phyloP scores from a whole-genome alignment of 129 eudicot genomes.

The Escallonia herrerae region DNA sequence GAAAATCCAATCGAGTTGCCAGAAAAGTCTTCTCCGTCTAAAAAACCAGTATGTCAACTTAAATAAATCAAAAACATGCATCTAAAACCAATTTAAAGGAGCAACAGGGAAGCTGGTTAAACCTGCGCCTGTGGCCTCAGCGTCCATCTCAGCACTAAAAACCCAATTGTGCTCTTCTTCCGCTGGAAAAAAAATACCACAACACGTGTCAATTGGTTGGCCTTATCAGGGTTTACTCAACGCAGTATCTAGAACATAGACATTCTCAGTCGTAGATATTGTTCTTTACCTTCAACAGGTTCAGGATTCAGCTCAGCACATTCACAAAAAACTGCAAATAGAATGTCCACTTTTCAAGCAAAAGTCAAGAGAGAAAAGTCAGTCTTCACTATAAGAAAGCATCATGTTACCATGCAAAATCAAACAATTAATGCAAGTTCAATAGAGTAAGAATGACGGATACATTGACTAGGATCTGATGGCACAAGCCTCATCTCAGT shows the following conservation, averaged over 20 bases:
- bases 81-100: background rate
- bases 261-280: background rate
- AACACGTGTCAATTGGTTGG: background rate
- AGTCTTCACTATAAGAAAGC: background rate
- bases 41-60: constrained; percentile 1
- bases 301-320: constrained; percentile 96
- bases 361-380: background rate
- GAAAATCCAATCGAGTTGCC: constrained; percentile 55
- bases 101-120: background rate
- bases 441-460: background rate
- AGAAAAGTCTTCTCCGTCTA: constrained; percentile 39
- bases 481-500: constrained; percentile 90
- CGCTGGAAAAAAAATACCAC: constrained; percentile 19
- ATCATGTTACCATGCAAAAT: constrained; percentile 4
- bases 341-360: constrained; percentile 53
- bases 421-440: background rate
- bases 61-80: constrained; percentile 1
- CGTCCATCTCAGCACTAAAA: constrained; percentile 74
- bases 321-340: constrained; percentile 77
- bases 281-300: constrained; percentile 57
- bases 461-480: constrained; percentile 80
- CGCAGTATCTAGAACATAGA: background rate
- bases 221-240: background rate
- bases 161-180: constrained; percentile 84
- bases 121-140: constrained; percentile 33